These are phyloP conservation scores for Byssochlamys sp. DNA, from an alignment of 2,329 filamentous ascomycete genomes.

Conservation along the genomic window DNA sequence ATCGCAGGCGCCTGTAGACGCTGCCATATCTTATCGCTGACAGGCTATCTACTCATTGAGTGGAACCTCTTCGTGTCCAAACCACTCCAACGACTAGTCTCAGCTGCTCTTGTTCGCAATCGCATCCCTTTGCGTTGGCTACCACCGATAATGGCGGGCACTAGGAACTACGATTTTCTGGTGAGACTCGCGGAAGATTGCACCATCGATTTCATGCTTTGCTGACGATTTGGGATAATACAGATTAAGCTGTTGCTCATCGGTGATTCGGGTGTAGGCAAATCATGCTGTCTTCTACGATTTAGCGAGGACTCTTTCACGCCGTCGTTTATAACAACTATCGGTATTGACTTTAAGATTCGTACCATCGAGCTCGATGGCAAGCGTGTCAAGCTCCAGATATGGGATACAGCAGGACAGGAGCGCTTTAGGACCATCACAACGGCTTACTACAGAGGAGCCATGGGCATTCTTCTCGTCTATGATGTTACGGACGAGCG, in stretches of 20 bases:
- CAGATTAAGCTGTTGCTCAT: conserved; percentile 96
- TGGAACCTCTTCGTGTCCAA: not conserved
- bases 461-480: conserved; percentile 94
- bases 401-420: conserved; percentile 98
- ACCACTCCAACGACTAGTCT: not conserved
- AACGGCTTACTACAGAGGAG: conserved; percentile 94
- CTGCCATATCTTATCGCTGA: not conserved
- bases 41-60: not conserved
- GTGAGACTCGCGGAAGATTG: conserved; percentile 46
- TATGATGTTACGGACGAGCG: conserved; percentile 97
- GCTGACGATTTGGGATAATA: conserved; percentile 13
- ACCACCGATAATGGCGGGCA: conserved; percentile 64
- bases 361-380: conserved; percentile 97
- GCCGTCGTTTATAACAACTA: conserved; percentile 95
- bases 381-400: conserved; percentile 97
- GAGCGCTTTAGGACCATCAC: conserved; percentile 98
- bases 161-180: conserved; percentile 98
- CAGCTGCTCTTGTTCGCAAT: not conserved
- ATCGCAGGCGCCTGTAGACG: not conserved
- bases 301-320: conserved; percentile 98
- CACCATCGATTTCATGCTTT: conserved; percentile 2
- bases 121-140: not conserved
- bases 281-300: conserved; percentile 90
- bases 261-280: conserved; percentile 91
- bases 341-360: conserved; percentile 99